phyloP scores from a whole-genome alignment of 108 stramenopile species.

The Mayamaea pseudoterrestris region DNA sequence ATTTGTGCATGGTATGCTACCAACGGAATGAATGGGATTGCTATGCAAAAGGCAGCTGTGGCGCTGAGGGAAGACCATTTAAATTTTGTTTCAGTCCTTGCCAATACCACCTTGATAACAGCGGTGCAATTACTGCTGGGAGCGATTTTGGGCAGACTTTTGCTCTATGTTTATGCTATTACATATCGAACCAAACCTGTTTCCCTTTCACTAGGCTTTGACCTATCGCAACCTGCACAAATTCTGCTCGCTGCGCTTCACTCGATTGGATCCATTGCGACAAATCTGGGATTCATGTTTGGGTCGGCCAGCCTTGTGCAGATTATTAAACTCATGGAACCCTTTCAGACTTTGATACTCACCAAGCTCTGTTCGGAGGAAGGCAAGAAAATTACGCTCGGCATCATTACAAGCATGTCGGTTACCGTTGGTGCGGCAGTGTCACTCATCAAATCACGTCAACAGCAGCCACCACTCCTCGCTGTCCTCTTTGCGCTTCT shows the following conservation, averaged over 20 bases:
- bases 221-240: background rate
- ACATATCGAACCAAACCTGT: background rate
- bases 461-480: background rate
- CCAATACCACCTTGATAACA: slow-evolving; percentile 7
- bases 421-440: slow-evolving; percentile 17
- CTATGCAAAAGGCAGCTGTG: slow-evolving; percentile 9
- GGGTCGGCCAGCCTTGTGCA: slow-evolving; percentile 40
- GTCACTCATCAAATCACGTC: slow-evolving; percentile 10
- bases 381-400: slow-evolving; percentile 1
- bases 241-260: slow-evolving; percentile 14
- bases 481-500: slow-evolving; percentile 17
- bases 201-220: background rate
- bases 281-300: slow-evolving; percentile 35
- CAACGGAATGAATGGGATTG: slow-evolving; percentile 22
- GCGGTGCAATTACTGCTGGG: slow-evolving; percentile 10
- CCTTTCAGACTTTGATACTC: slow-evolving; percentile 33
- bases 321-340: slow-evolving; percentile 41
- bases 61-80: background rate
- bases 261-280: slow-evolving; percentile 22
- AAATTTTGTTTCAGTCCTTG: background rate
- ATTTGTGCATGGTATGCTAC: slow-evolving; percentile 18
- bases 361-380: background rate
- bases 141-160: slow-evolving; percentile 4
- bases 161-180: background rate
- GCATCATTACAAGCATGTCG: slow-evolving; percentile 7